Conservation (phyloP, 257 asterid genomes). For the Gentiana straminea region DNA sequence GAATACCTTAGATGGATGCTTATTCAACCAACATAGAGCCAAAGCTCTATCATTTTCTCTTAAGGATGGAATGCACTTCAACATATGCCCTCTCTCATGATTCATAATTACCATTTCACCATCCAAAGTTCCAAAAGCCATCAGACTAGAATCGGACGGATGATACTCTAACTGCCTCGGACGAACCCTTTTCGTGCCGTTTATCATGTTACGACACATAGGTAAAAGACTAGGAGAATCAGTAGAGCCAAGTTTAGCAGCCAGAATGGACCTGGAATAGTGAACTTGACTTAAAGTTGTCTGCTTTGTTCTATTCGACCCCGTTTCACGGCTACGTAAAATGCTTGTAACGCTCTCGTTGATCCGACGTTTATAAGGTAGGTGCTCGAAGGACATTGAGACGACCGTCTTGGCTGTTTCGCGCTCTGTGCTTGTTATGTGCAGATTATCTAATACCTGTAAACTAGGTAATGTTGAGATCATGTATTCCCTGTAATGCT, state of each 20-base stretch:
- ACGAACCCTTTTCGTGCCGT: constrained; percentile 32
- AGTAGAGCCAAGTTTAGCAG: constrained; percentile 48
- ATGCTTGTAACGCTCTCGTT: constrained; percentile 42
- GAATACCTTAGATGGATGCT: constrained; percentile 64
- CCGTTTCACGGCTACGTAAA: constrained; percentile 48
- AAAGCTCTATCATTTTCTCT: constrained; percentile 34
- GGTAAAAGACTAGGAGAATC: constrained; percentile 26
- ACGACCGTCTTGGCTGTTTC: constrained; percentile 31
- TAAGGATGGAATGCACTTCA: constrained; percentile 27
- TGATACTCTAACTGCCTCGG: constrained; percentile 91
- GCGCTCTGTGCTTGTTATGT: constrained; percentile 15
- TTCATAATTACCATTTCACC: constrained; percentile 64
- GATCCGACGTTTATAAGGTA: constrained; percentile 48
- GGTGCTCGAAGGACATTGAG: constrained; percentile 55
- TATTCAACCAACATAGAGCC: constrained; percentile 76
- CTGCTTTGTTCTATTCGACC: constrained; percentile 21
- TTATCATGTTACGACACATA: constrained; percentile 20
- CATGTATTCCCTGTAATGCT: constrained; percentile 21
- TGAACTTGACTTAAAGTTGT: constrained; percentile 29
- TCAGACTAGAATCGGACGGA: constrained; percentile 58
- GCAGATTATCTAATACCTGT: constrained; percentile 18
- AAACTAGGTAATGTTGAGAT: constrained; percentile 19
- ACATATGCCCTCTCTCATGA: constrained; percentile 52
- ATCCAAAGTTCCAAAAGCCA: constrained; percentile 85
- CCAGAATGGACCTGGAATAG: constrained; percentile 56